Evolutionary conservation across 495 filamentous ascomycete genomes (phyloP).

Genomic region (Rusavskia elegans): DNA sequence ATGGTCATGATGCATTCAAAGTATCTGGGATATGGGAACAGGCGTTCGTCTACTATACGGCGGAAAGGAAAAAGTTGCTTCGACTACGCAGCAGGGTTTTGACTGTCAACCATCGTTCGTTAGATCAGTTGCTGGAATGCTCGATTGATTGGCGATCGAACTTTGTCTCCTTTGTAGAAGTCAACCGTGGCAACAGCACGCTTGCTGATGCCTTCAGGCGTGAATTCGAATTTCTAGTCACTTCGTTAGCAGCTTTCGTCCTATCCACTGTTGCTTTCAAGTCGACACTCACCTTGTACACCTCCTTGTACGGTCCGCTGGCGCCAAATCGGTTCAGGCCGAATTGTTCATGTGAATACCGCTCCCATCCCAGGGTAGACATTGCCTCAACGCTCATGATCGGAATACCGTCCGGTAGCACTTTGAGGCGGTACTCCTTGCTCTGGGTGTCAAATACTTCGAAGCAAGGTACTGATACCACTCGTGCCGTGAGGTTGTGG

Average conservation of each 20-base stretch:
- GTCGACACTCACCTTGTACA: conserved; percentile 62
- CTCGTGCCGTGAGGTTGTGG: conserved; percentile 73
- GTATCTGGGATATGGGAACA: too few relatives aligned
- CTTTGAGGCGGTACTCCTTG: conserved; percentile 84
- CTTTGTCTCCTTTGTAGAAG: conserved; percentile 86
- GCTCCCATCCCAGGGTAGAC: conserved; percentile 91
- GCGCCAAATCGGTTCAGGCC: conserved; percentile 97
- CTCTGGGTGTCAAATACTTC: conserved; percentile 91
- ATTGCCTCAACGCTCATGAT: conserved; percentile 87
- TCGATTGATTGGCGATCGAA: conserved; percentile 90
- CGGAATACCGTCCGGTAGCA: conserved; percentile 89
- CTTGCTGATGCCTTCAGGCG: conserved; percentile 88
- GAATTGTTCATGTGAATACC: conserved; percentile 97
- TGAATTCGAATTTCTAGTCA: conserved; percentile 92
- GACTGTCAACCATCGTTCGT: neutral
- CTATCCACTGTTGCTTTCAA: neutral
- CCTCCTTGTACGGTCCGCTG: conserved; percentile 90
- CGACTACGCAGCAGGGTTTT: too few relatives aligned
- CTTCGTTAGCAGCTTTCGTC: conserved; percentile 16
- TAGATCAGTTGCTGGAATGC: conserved; percentile 80
- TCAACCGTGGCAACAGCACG: conserved; percentile 79
- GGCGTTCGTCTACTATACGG: too few relatives aligned
- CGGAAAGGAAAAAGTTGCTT: too few relatives aligned
- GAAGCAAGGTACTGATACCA: conserved; percentile 92
- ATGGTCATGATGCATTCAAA: too few relatives aligned